Percentiles rank a stretch among this genome's conserved stretches.
Conservation (phyloP, 345 rosid species). For the Lenwebbia sp. region DNA sequence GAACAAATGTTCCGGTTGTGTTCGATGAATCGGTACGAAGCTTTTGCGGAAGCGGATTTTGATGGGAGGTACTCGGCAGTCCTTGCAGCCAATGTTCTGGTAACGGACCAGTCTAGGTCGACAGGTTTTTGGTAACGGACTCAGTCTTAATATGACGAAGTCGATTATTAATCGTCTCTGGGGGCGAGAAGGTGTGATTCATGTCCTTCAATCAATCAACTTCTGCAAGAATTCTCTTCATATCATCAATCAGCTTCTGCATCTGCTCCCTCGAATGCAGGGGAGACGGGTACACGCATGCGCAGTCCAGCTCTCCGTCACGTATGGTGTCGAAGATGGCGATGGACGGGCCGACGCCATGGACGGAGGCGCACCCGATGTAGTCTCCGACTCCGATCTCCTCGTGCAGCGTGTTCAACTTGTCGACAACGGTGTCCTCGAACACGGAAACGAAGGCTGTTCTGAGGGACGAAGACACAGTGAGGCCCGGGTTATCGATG, state of each 20-base stretch:
- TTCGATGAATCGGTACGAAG: no score
- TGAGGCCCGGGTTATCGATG: constrained; percentile 63
- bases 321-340: constrained; percentile 58
- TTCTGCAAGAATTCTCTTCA: constrained; percentile 42
- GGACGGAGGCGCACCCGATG: constrained; percentile 55
- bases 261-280: constrained; percentile 79
- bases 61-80: neutral
- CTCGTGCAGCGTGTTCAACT: constrained; percentile 4
- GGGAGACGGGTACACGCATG: constrained; percentile 64
- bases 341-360: constrained; percentile 60
- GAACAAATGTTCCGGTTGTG: neutral
- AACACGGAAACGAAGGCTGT: constrained; percentile 60
- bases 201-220: neutral
- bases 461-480: constrained; percentile 54
- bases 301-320: constrained; percentile 48
- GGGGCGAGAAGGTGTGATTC: neutral
- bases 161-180: neutral
- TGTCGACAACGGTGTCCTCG: constrained; percentile 47
- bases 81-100: neutral
- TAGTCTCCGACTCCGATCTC: constrained; percentile 45
- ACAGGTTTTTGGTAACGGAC: neutral
- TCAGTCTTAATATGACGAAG: neutral
- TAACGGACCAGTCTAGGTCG: no score
- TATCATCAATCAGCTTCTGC: constrained; percentile 28
- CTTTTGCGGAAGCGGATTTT: no score